Evolutionary conservation across 2,329 filamentous ascomycete species (phyloP), one percentile per base, ranked within the genome.

Genomic region (Cryphonectria radicalis): DNA sequence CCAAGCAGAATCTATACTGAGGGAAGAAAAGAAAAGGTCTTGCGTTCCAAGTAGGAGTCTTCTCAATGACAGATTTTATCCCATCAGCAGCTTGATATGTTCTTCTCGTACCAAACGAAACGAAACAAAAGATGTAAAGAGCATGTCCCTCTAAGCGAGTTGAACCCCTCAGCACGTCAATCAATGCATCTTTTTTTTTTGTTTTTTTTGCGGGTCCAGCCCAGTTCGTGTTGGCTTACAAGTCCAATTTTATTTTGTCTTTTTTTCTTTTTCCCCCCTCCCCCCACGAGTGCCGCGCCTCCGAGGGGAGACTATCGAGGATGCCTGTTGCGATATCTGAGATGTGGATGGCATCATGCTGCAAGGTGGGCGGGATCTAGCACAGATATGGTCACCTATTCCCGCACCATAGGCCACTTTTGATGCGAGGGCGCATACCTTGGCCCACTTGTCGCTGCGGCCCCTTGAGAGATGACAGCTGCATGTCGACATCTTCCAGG

Each of bases 311-410:
- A 50, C 22, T 50, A 43, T 62, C 11, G 50, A 65, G 4, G 43
- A 64, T n/a, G 28, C 28, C 14, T 43, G 68, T 70, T 67, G 64
- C 63, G 68, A 70, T 62, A 70, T 70, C 17, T 22, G 4, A 53
- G 13, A 22, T 67, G 42, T 11, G 14, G 40, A 70, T 70, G 57
- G 68, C 63, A 70, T 63, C 63, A 70, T 70, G 63, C 63, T 63
- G 68, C 68, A 66, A 42, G 62, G 59, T 63, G 63, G 25, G 32
- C 37, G 40, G 59, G 25, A 57, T n/a, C 43, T 63, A 63, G 35
- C n/a, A 50, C 57, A 37, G 40, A 40, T 59, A 53, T 43, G 37
- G 68, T 42, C 42, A n/a, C 42, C 22, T 43, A 28, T 35, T 50
- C 25, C 37, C 53, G 42, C 28, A 46, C 37, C 19, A 14, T 10